A percentile compares a stretch with the other conserved stretches of the same genome.
phyloP scores from a whole-genome alignment of 306 rosid species.

The Cicer bijugum region DNA sequence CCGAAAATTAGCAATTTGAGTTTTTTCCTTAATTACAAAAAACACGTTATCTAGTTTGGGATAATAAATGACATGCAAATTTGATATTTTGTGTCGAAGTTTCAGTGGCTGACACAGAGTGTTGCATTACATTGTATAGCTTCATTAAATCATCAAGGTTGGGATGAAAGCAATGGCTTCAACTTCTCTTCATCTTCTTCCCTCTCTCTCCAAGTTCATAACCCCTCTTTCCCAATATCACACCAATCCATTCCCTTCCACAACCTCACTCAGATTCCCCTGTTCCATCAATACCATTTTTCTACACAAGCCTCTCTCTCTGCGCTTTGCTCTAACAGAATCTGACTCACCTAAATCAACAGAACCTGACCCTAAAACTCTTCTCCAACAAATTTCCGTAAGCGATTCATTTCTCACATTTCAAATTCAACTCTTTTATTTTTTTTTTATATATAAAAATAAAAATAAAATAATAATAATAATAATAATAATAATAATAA shows the following conservation, averaged over 20 bases:
- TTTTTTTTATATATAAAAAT: neutral
- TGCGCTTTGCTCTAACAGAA: conserved; percentile 68
- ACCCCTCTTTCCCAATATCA: conserved; percentile 45
- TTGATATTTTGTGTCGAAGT: conserved; percentile 16
- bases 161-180: conserved; percentile 61
- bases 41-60: conserved; percentile 11
- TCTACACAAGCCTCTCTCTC: conserved; percentile 46
- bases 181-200: conserved; percentile 56
- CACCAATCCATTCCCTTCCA: conserved; percentile 44
- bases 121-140: neutral
- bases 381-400: conserved; percentile 74
- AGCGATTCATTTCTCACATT: conserved; percentile 36
- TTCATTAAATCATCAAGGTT: neutral
- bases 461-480: too few relatives aligned
- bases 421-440: neutral
- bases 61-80: conserved; percentile 23
- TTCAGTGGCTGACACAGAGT: conserved; percentile 46
- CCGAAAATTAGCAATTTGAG: neutral
- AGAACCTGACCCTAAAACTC: conserved; percentile 57
- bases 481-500: too few relatives aligned
- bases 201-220: conserved; percentile 45
- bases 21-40: neutral
- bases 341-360: conserved; percentile 72
- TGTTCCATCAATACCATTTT: conserved; percentile 15
- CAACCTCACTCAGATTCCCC: conserved; percentile 48